These are phyloP conservation scores for Scleromitrula shiraiana DNA, from an alignment of 2,329 filamentous ascomycete species.

Conservation along the genomic window DNA sequence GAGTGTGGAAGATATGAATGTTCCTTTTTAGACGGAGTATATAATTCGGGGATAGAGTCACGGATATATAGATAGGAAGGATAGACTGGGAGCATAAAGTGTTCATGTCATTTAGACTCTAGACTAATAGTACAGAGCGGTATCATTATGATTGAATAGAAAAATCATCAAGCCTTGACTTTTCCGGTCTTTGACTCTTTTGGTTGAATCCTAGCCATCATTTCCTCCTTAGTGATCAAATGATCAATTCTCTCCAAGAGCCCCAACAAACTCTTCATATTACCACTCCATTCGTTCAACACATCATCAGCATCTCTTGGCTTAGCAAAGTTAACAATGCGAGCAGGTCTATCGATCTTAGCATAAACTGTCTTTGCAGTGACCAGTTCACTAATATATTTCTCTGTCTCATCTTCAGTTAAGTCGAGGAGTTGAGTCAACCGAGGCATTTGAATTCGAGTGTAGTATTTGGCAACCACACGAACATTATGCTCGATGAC, in stretches of 20 bases:
- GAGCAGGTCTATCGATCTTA: constrained; percentile 90
- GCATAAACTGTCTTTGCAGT: constrained; percentile 97
- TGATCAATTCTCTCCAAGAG: constrained; percentile 89
- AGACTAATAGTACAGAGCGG: constrained; percentile 29
- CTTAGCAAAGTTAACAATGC: constrained; percentile 90
- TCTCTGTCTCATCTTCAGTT: constrained; percentile 92
- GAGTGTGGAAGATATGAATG: constrained; percentile 58
- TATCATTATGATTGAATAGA: constrained; percentile 10
- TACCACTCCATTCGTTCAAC: constrained; percentile 96
- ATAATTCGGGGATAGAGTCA: background rate
- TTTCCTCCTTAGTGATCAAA: constrained; percentile 98
- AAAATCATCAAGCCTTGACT: constrained; percentile 19
- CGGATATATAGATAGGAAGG: constrained; percentile 8
- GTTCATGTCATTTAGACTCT: constrained; percentile 26
- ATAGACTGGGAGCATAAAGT: constrained; percentile 14
- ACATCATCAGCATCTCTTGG: constrained; percentile 92
- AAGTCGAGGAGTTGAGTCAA: constrained; percentile 87
- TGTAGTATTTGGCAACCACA: constrained; percentile 98
- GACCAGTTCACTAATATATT: constrained; percentile 95
- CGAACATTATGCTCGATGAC: constrained; percentile 99
- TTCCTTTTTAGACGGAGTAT: constrained; percentile 45
- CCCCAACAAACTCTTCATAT: constrained; percentile 89
- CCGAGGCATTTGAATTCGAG: constrained; percentile 85
- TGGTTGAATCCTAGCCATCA: constrained; percentile 97
- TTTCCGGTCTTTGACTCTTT: constrained; percentile 32